Evolutionary conservation across 441 rosid genomes (phyloP).

Genomic region (Corymbia calophylla): DNA sequence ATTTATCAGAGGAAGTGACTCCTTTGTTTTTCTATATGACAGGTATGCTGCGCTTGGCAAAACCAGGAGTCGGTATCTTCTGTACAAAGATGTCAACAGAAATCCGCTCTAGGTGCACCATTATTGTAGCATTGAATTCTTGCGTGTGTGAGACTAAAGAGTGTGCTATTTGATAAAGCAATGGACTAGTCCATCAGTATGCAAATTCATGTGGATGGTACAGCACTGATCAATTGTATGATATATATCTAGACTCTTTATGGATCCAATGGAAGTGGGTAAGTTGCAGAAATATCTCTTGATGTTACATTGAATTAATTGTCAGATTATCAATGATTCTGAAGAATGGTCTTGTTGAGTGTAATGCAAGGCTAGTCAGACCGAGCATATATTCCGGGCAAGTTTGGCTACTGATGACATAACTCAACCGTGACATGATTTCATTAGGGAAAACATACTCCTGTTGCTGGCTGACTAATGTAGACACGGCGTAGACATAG

Average conservation of each 20-base stretch:
- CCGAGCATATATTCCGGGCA: background rate
- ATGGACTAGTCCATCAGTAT: background rate
- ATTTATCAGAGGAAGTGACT: background rate
- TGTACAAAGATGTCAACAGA: conserved; percentile 86
- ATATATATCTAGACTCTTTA: background rate
- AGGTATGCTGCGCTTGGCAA: conserved; percentile 91
- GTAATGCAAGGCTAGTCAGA: background rate
- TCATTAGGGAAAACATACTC: background rate
- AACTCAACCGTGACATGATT: background rate
- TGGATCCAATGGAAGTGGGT: background rate
- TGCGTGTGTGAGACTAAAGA: background rate
- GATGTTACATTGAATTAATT: background rate
- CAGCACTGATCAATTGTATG: background rate
- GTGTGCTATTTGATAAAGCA: background rate
- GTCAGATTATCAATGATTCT: background rate
- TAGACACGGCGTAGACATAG: background rate
- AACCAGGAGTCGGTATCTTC: conserved; percentile 53
- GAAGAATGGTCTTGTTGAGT: background rate
- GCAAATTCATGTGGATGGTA: background rate
- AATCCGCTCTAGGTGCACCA: conserved; percentile 35
- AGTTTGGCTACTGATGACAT: background rate
- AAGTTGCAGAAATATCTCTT: background rate
- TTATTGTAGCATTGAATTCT: background rate
- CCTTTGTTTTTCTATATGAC: conserved; percentile 9
- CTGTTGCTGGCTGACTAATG: background rate